Base-by-base conservation (phyloP, 352 stramenopile species). In the Globisporangium okanoganense region DNA sequence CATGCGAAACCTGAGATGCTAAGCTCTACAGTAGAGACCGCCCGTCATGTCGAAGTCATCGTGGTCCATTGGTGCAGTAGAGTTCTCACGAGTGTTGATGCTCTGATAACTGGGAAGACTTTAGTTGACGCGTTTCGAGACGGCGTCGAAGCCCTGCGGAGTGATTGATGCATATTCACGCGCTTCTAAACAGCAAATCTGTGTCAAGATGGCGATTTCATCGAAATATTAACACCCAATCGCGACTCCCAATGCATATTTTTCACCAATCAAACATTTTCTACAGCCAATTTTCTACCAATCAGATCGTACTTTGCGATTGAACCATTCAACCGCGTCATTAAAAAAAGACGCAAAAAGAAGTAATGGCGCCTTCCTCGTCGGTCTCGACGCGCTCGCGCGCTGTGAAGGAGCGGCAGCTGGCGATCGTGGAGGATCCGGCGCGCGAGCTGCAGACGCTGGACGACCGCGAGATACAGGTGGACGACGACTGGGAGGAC, bases 401-500 rank as follows among this genome's bases (percentile, higher is more conserved):
- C 54, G 64, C 71, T 29, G 82, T 91, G 45, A 86, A 88, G 48
- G 82, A 92, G 59, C 79, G 79, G n/a, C 79, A 90, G 62, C 69
- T 92, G 13, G 79, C 78, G 43, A 69, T 92, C 24, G 66, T 92
- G 5, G 75, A 90, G 27, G 71, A 76, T 5, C 60, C 71, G 0
- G 51, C 64, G 2, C 57, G 54, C 9, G 76, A 86, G 1, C 24
- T 91, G 27, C 76, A 88, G 58, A 60, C 53, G 12, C 41, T 87
- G 0, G 71, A 57, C 9, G 70, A 73, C 35, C 70, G 76, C 9
- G 82, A 92, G 62, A 74, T 92, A 44, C 82, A 90, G 53, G 65
- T 90, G 44, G 82, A 92, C 50, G 82, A 92, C 49, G 79, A 92
- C 57, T 92, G 82, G 82, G 80, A 87, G 59, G 82, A 92, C 41